Conservation (phyloP, 2,329 filamentous ascomycete species). For the Aureobasidium sp. region DNA sequence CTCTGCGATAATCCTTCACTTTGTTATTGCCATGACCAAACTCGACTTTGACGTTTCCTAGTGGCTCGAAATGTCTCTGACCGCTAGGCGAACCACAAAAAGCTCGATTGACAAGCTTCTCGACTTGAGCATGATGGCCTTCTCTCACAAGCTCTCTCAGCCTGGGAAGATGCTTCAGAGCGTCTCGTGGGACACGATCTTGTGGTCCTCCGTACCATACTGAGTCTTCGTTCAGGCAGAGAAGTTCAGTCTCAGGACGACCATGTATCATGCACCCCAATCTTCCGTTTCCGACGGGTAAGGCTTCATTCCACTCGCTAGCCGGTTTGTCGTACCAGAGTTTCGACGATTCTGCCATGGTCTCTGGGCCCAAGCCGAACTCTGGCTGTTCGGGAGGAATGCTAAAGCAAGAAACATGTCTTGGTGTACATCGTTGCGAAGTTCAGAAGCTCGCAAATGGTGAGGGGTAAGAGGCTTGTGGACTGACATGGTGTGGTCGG, state of each 20-base stretch:
- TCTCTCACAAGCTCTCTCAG: conserved; percentile 37
- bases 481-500: background rate
- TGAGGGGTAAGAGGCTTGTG: background rate
- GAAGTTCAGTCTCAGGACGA: conserved; percentile 36
- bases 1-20: conserved; percentile 33
- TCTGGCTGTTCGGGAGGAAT: background rate
- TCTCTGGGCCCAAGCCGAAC: background rate
- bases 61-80: conserved; percentile 44
- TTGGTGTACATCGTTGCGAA: background rate
- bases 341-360: background rate
- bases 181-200: conserved; percentile 36
- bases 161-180: conserved; percentile 28
- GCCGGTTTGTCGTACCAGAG: conserved; percentile 25
- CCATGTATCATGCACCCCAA: conserved; percentile 43
- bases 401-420: background rate
- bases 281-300: conserved; percentile 46
- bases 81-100: conserved; percentile 43
- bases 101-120: conserved; percentile 34
- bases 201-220: conserved; percentile 43
- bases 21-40: background rate
- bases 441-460: background rate
- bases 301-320: conserved; percentile 34
- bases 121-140: conserved; percentile 36
- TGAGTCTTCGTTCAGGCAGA: conserved; percentile 45
- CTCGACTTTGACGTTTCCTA: conserved; percentile 22